A percentile compares a stretch with the other conserved stretches of the same genome.
These are phyloP conservation scores for Arthrinium phaeospermum DNA, from an alignment of 2,329 filamentous ascomycete species.

Conservation along the genomic window DNA sequence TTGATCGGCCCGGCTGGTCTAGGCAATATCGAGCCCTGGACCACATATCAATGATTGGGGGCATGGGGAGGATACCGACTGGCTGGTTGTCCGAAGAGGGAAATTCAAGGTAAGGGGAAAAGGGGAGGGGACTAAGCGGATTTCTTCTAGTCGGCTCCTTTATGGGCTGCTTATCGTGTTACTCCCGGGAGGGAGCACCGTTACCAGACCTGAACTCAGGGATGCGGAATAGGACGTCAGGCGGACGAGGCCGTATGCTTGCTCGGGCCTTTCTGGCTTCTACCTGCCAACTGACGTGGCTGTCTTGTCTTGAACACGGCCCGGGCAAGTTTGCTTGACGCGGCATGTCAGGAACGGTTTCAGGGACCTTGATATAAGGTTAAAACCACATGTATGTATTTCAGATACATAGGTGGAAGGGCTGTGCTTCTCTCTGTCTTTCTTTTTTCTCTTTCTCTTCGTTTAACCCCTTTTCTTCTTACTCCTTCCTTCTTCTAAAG, in stretches of 20 bases:
- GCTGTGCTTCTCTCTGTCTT: neutral
- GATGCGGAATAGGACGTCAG: neutral
- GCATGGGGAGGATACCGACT: neutral
- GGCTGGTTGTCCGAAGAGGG: neutral
- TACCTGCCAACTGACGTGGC: neutral
- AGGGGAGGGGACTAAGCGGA: neutral
- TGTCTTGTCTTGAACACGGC: neutral
- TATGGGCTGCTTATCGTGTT: neutral
- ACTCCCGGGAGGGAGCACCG: neutral
- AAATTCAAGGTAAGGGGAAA: neutral
- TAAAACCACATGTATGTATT: neutral
- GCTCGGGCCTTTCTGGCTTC: neutral
- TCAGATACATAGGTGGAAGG: neutral
- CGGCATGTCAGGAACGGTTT: constrained; percentile 4
- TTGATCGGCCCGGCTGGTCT: neutral
- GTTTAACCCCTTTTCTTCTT: neutral
- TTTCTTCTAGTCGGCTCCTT: neutral
- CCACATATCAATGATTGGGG: neutral
- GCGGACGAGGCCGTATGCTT: neutral
- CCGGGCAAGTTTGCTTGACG: constrained; percentile 6
- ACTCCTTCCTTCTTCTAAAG: neutral
- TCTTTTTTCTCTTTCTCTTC: neutral
- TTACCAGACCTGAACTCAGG: neutral
- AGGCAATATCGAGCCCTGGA: neutral
- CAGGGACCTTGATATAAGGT: neutral